These are phyloP conservation scores for Torulaspora globosa DNA, from an alignment of 1,139 yeast species.

Conservation along the genomic window DNA sequence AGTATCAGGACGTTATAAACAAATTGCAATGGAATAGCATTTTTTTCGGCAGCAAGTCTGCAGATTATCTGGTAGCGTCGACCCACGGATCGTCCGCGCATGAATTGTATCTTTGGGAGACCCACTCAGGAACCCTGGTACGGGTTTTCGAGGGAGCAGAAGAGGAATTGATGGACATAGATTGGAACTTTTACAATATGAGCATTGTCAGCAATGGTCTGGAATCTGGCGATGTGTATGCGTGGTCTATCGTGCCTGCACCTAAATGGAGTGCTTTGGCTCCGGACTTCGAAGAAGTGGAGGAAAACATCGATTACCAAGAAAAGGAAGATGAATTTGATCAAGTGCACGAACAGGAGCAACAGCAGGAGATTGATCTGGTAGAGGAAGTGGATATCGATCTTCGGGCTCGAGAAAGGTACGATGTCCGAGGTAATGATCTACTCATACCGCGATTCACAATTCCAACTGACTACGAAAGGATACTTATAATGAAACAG, in stretches of 20 bases:
- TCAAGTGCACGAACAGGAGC: conserved; percentile 59
- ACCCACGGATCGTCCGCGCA: conserved; percentile 84
- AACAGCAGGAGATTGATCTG: conserved; percentile 55
- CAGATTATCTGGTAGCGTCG: conserved; percentile 83
- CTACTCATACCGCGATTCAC: conserved; percentile 24
- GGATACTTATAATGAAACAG: conserved; percentile 28
- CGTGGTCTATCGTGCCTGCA: conserved; percentile 81
- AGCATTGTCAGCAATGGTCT: conserved; percentile 82
- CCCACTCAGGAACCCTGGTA: conserved; percentile 77
- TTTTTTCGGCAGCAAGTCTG: conserved; percentile 65
- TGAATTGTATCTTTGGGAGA: conserved; percentile 91
- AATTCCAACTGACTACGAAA: conserved; percentile 35
- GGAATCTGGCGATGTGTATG: conserved; percentile 76
- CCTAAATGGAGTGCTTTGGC: conserved; percentile 97
- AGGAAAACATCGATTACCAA: conserved; percentile 82
- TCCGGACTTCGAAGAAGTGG: conserved; percentile 93
- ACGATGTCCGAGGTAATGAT: conserved; percentile 61
- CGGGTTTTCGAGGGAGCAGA: conserved; percentile 94
- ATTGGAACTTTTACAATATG: conserved; percentile 78
- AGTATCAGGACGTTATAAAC: conserved; percentile 88
- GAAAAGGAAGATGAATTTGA: conserved; percentile 94
- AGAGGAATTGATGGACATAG: conserved; percentile 71
- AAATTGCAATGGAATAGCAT: conserved; percentile 85
- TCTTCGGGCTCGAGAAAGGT: conserved; percentile 55
- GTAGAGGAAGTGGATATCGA: conserved; percentile 72